Base-by-base conservation (phyloP, 176 grass and related monocot species). In the Poa annua region DNA sequence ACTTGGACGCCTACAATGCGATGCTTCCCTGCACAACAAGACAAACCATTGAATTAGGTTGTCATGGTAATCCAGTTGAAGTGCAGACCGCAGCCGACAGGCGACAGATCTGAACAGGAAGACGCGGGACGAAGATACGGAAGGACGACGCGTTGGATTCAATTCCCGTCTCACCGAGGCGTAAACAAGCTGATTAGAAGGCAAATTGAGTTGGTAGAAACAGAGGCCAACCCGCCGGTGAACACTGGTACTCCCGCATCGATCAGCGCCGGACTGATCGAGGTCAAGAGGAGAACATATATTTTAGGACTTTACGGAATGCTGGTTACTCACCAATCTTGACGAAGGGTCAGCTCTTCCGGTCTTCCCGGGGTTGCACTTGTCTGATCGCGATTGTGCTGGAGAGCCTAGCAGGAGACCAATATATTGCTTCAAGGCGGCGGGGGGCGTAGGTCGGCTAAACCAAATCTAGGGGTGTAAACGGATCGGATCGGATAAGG, bases 321-420 rank as follows among this genome's bases (percentile, higher is more conserved):
- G 66, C n/a, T 74, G 20, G 20, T 20, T 44, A 20, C 69, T 47
- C 75, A 95, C 90, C 96, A 38, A 90, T 95, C 88, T 89, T 93
- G 51, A 98, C 96, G 73, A 98, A 92, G 57, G 92, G 96, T 83
- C 96, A 95, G 66, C 86, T 98, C 90, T 91, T 95, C 92, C 91
- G 66, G 85, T 98, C 90, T 91, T 95, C 92, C 91, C 90, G 44
- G 90, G 96, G 61, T 98, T 91, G 87, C 92, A 98, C 54, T 79
- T 92, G 69, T 95, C 89, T 93, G 57, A 98, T 95, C 21, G 90
- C 91, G 33, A 98, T 29, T 29, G 29, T 29, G 29, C 1, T 29
- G 29, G 29, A 29, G 29, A 29, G 29, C 29, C 29, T 29, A 29
- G 29, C 29, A 29, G 29, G 29, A 29, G 29, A 29, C 29, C 29